These are phyloP conservation scores for Tetrapisispora fleetii DNA, from an alignment of 805 yeast species.

Conservation along the genomic window DNA sequence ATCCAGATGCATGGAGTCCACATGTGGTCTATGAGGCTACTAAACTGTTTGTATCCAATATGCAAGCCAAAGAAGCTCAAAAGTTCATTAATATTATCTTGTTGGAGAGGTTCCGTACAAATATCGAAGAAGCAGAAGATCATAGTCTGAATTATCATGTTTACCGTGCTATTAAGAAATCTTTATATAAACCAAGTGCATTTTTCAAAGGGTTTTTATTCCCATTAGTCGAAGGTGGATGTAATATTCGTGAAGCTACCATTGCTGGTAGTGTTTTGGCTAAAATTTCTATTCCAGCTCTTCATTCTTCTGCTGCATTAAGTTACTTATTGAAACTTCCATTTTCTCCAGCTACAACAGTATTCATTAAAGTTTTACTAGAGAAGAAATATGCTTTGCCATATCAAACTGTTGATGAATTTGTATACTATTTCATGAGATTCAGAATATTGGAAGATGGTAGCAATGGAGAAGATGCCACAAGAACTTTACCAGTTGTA, in stretches of 20 bases:
- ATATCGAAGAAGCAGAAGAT: conserved; percentile 63
- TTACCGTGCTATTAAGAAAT: conserved; percentile 83
- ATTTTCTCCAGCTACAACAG: conserved; percentile 80
- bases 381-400: conserved; percentile 97
- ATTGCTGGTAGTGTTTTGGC: conserved; percentile 87
- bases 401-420: conserved; percentile 88
- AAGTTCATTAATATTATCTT: conserved; percentile 61
- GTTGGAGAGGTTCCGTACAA: conserved; percentile 60
- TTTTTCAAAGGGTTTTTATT: conserved; percentile 93
- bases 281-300: conserved; percentile 84
- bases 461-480: conserved; percentile 33
- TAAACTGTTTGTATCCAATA: conserved; percentile 81
- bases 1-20: conserved; percentile 91
- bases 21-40: conserved; percentile 94
- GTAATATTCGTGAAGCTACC: conserved; percentile 88
- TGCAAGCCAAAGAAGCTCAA: conserved; percentile 82
- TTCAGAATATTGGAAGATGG: conserved; percentile 55
- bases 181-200: conserved; percentile 94
- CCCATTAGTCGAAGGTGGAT: conserved; percentile 80
- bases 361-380: conserved; percentile 77
- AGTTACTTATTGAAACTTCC: conserved; percentile 74
- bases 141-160: conserved; percentile 84
- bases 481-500: conserved; percentile 66
- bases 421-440: conserved; percentile 88
- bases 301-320: conserved; percentile 93